Evolutionary conservation across 2,329 filamentous ascomycete species (phyloP).

Genomic region (Colletotrichum sp.): DNA sequence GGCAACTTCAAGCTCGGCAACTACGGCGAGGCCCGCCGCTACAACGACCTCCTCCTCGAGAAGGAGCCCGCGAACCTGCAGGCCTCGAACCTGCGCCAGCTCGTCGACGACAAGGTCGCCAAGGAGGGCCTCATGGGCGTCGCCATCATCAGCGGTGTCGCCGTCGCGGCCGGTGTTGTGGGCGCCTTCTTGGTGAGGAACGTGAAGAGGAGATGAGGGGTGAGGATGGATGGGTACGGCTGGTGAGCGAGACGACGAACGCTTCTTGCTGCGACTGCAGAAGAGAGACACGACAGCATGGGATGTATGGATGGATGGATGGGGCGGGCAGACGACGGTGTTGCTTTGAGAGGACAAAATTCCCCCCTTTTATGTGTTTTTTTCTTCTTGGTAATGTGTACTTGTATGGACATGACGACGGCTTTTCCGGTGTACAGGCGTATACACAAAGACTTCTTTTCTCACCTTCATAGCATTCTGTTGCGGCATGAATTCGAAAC

Average conservation of each 20-base stretch:
- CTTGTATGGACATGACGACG: constrained; percentile 16
- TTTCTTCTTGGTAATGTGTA: constrained; percentile 13
- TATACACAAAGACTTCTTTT: constrained; percentile 4
- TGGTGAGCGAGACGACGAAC: neutral
- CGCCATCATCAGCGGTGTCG: constrained; percentile 91
- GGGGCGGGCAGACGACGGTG: neutral
- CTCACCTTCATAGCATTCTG: neutral
- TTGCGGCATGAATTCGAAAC: neutral
- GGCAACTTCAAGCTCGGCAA: constrained; percentile 99
- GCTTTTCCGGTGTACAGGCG: constrained; percentile 17
- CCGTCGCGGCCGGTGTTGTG: constrained; percentile 90
- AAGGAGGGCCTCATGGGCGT: constrained; percentile 94
- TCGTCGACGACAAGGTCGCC: constrained; percentile 96
- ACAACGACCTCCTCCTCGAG: constrained; percentile 91
- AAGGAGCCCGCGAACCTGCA: constrained; percentile 93
- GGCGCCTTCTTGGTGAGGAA: constrained; percentile 87
- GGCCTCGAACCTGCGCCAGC: constrained; percentile 79
- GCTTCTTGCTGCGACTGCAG: neutral
- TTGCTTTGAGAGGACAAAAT: neutral
- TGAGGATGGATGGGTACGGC: neutral
- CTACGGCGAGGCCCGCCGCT: constrained; percentile 91
- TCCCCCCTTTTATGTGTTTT: neutral
- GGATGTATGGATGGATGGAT: neutral
- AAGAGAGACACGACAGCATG: neutral
- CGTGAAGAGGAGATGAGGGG: constrained; percentile 60